Percentiles rank a stretch among this genome's conserved stretches.
Conservation (phyloP, 2,329 filamentous ascomycete genomes). For the Nigrospora sphaerica region DNA sequence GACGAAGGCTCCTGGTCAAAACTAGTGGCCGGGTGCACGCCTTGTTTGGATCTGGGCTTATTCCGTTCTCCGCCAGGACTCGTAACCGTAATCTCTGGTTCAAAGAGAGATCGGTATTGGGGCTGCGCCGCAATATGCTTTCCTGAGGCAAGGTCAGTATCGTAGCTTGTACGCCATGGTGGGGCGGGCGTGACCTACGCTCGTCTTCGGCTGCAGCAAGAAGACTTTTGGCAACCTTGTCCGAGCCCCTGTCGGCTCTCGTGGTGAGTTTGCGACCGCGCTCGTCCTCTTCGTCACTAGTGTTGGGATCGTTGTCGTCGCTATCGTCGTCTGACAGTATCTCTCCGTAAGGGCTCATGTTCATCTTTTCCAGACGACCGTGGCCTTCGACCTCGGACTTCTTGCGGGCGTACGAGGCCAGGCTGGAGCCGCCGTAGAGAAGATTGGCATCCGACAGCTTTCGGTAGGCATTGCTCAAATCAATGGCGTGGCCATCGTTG, state of each 20-base stretch:
- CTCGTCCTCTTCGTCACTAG: slow-evolving; percentile 61
- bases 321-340: slow-evolving; percentile 59
- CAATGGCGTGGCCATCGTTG: slow-evolving; percentile 50
- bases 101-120: slow-evolving; percentile 58
- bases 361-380: slow-evolving; percentile 61
- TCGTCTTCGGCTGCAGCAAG: slow-evolving; percentile 74
- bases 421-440: slow-evolving; percentile 52
- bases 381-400: slow-evolving; percentile 30
- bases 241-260: slow-evolving; percentile 32
- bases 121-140: slow-evolving; percentile 48
- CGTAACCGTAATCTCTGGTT: slow-evolving; percentile 60
- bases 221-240: slow-evolving; percentile 42
- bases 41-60: slow-evolving; percentile 35
- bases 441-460: slow-evolving; percentile 67
- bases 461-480: slow-evolving; percentile 64
- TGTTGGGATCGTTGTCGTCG: slow-evolving; percentile 47
- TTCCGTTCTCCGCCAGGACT: slow-evolving; percentile 54
- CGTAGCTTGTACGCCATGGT: neutral
- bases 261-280: slow-evolving; percentile 52
- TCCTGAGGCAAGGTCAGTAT: slow-evolving; percentile 29
- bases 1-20: slow-evolving; percentile 65
- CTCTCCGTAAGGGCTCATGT: slow-evolving; percentile 58
- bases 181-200: slow-evolving; percentile 44
- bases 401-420: slow-evolving; percentile 57
- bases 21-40: slow-evolving; percentile 73